phyloP scores from a whole-genome alignment of 2,329 filamentous ascomycete species.

The Nigrospora sphaerica region DNA sequence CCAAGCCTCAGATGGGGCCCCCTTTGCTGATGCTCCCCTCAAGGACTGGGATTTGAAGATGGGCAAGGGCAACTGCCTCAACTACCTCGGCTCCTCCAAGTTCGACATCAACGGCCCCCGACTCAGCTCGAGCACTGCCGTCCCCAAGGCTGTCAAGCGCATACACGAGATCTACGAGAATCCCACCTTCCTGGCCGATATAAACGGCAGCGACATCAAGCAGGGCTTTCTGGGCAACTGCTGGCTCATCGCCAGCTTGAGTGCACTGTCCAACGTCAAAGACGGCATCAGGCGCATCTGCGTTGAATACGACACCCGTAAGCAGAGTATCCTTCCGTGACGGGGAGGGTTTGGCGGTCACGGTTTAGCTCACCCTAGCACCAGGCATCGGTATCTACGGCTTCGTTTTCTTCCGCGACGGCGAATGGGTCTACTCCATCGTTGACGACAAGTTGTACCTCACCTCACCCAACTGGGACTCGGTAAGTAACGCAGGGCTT shows the following conservation, averaged over 20 bases:
- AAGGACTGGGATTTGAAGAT: constrained; percentile 64
- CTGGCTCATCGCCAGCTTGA: constrained; percentile 75
- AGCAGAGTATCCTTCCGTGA: constrained; percentile 11
- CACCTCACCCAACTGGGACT: constrained; percentile 75
- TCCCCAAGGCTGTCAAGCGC: constrained; percentile 70
- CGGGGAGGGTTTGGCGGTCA: neutral
- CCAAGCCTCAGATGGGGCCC: constrained; percentile 20
- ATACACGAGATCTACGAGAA: constrained; percentile 69
- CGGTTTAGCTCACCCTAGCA: constrained; percentile 28
- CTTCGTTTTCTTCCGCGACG: constrained; percentile 82
- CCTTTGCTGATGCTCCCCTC: constrained; percentile 14
- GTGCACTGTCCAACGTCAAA: constrained; percentile 67
- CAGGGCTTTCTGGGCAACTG: constrained; percentile 76
- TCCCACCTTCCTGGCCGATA: constrained; percentile 58
- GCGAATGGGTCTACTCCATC: constrained; percentile 87
- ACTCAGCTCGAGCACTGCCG: constrained; percentile 36
- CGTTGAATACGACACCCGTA: constrained; percentile 62
- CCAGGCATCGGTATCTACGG: constrained; percentile 76
- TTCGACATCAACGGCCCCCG: constrained; percentile 42
- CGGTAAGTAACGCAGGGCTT: constrained; percentile 19
- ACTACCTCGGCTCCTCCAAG: constrained; percentile 41
- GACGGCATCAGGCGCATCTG: constrained; percentile 66
- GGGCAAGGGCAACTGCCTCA: constrained; percentile 48
- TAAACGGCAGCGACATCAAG: constrained; percentile 67
- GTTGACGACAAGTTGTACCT: constrained; percentile 88